A percentile compares a stretch with the other conserved stretches of the same genome.
phyloP scores from a whole-genome alignment of 2,329 filamentous ascomycete genomes.

The Monosporascus sp. region DNA sequence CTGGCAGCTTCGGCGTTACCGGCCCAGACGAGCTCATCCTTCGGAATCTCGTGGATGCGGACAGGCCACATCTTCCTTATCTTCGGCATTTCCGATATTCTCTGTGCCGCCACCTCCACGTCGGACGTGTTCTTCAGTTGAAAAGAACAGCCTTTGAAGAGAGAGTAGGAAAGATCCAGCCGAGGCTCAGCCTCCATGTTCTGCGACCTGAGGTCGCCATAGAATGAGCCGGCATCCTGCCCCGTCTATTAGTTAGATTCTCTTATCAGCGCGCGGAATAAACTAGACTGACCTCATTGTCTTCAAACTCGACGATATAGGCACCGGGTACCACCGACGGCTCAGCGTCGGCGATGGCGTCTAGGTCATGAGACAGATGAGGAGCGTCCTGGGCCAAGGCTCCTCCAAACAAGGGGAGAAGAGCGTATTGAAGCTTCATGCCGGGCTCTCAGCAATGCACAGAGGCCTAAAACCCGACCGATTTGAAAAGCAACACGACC shows the following conservation, averaged over 20 bases:
- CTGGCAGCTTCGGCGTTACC: background rate
- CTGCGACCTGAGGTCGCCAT: conserved; percentile 10
- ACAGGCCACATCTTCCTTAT: conserved; percentile 7
- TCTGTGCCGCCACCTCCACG: background rate
- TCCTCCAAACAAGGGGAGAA: conserved; percentile 1
- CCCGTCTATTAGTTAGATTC: background rate
- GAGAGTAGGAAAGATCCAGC: conserved; percentile 14
- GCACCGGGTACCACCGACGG: conserved; percentile 12
- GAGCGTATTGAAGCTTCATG: background rate
- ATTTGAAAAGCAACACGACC: too few species aligned
- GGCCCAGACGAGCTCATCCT: background rate
- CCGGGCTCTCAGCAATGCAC: background rate
- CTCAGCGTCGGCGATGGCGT: background rate
- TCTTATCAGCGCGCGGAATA: background rate
- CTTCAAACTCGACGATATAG: conserved; percentile 21
- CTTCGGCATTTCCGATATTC: conserved; percentile 5
- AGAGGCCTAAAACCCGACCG: too few species aligned
- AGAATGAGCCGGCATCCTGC: conserved; percentile 10
- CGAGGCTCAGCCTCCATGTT: conserved; percentile 13
- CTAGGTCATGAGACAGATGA: background rate
- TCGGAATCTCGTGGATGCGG: background rate
- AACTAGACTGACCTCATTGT: conserved; percentile 2
- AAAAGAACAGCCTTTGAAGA: conserved; percentile 22
- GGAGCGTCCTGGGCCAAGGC: background rate
- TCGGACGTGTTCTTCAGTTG: conserved; percentile 2